Evolutionary conservation across 2,329 filamentous ascomycete species (phyloP).

Genomic region (Scedosporium dehoogii): DNA sequence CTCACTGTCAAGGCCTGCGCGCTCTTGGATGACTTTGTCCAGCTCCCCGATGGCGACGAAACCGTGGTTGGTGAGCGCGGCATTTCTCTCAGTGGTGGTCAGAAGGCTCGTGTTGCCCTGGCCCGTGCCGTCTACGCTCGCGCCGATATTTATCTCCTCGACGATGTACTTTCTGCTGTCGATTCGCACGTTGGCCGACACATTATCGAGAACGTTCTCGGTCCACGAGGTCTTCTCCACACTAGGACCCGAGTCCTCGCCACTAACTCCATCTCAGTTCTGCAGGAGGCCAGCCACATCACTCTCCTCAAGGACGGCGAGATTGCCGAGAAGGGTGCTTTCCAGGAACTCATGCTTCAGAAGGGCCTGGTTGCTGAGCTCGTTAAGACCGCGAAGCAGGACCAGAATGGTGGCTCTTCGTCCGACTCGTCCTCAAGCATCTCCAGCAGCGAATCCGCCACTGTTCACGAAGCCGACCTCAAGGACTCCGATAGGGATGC

Average conservation of each 20-base stretch:
- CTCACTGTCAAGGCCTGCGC: constrained; percentile 88
- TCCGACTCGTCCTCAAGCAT: constrained; percentile 29
- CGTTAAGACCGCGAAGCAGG: constrained; percentile 63
- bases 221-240: constrained; percentile 68
- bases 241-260: constrained; percentile 87
- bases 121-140: constrained; percentile 92
- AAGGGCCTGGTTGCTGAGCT: constrained; percentile 82
- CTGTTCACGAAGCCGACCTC: constrained; percentile 40
- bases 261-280: constrained; percentile 87
- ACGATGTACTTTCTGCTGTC: constrained; percentile 93
- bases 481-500: constrained; percentile 48
- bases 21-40: constrained; percentile 79
- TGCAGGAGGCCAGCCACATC: constrained; percentile 84
- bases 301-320: constrained; percentile 73
- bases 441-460: constrained; percentile 46
- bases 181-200: constrained; percentile 95
- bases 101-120: constrained; percentile 87
- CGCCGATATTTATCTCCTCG: constrained; percentile 90
- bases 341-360: constrained; percentile 83
- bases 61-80: constrained; percentile 95
- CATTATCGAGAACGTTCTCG: constrained; percentile 88
- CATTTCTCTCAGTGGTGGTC: constrained; percentile 90
- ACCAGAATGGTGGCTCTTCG: constrained; percentile 30
- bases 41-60: constrained; percentile 89
- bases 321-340: constrained; percentile 81